phyloP scores from a whole-genome alignment of 1,284 basidiomycete genomes.

The Porodaedalea pini region DNA sequence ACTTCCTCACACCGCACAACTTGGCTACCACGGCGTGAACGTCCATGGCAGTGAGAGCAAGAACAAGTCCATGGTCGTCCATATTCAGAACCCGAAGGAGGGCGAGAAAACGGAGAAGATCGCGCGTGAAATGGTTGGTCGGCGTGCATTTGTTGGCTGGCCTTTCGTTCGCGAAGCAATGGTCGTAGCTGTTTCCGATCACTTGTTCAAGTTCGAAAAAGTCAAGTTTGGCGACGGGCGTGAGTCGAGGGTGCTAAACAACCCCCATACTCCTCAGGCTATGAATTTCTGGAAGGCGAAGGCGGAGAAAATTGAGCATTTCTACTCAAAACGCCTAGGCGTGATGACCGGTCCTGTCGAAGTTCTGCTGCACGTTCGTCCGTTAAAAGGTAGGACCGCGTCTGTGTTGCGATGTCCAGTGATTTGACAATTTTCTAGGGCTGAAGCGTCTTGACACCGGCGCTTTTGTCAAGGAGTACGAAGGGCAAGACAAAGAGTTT shows the following conservation, averaged over 20 bases:
- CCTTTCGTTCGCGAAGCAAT: conserved; percentile 93
- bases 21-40: conserved; percentile 89
- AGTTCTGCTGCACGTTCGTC: conserved; percentile 77
- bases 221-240: conserved; percentile 50
- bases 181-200: conserved; percentile 85
- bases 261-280: conserved; percentile 66
- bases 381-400: conserved; percentile 70
- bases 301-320: conserved; percentile 76
- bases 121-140: conserved; percentile 72
- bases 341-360: conserved; percentile 83
- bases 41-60: conserved; percentile 89
- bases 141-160: conserved; percentile 84
- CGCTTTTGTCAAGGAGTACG: conserved; percentile 94
- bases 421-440: conserved; percentile 42
- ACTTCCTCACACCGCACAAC: conserved; percentile 71
- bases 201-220: conserved; percentile 84
- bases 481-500: conserved; percentile 74
- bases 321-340: conserved; percentile 88
- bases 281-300: conserved; percentile 73
- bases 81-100: conserved; percentile 77
- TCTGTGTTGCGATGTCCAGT: neutral
- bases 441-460: conserved; percentile 86
- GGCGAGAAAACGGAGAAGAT: conserved; percentile 67
- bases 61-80: conserved; percentile 91
- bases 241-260: conserved; percentile 59